Conservation (phyloP, 2,329 filamentous ascomycete species). For the Nannizziopsis barbatae region DNA sequence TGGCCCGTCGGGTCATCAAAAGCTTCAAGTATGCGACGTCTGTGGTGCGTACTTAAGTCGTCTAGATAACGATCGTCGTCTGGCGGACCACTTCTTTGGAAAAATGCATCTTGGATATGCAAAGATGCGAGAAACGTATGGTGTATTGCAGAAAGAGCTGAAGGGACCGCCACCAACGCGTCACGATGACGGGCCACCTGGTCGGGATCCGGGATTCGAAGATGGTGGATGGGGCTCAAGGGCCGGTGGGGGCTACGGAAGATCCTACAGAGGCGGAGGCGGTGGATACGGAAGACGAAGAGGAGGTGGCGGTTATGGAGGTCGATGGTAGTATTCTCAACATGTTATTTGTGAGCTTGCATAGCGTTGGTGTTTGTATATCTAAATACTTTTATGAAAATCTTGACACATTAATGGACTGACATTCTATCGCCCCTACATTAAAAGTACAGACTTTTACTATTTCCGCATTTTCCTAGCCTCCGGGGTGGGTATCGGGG, state of each 20-base stretch:
- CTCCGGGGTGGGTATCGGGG: too few species aligned
- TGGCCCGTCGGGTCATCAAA: slow-evolving; percentile 89
- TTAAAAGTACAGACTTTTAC: too few species aligned
- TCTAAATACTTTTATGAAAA: slow-evolving; percentile 1
- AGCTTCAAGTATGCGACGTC: slow-evolving; percentile 95
- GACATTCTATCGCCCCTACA: too few species aligned
- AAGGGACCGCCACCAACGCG: slow-evolving; percentile 55
- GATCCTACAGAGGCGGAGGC: slow-evolving; percentile 27
- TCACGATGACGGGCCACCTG: slow-evolving; percentile 38
- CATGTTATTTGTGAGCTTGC: slow-evolving; percentile 20
- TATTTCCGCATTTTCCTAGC: too few species aligned
- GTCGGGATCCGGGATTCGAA: slow-evolving; percentile 41
- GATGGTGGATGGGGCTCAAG: slow-evolving; percentile 42
- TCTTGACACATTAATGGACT: not conserved
- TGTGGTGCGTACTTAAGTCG: slow-evolving; percentile 89
- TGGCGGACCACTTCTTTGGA: slow-evolving; percentile 97
- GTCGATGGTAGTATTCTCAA: slow-evolving; percentile 26
- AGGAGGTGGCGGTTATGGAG: slow-evolving; percentile 29
- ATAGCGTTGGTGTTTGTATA: slow-evolving; percentile 34
- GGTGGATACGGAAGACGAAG: slow-evolving; percentile 39
- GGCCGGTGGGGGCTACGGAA: slow-evolving; percentile 37
- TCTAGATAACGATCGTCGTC: slow-evolving; percentile 81
- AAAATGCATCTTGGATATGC: slow-evolving; percentile 99
- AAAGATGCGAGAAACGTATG: slow-evolving; percentile 91
- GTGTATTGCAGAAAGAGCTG: slow-evolving; percentile 76